phyloP scores from a whole-genome alignment of 805 yeast genomes.

The Zygosaccharomyces lentus region DNA sequence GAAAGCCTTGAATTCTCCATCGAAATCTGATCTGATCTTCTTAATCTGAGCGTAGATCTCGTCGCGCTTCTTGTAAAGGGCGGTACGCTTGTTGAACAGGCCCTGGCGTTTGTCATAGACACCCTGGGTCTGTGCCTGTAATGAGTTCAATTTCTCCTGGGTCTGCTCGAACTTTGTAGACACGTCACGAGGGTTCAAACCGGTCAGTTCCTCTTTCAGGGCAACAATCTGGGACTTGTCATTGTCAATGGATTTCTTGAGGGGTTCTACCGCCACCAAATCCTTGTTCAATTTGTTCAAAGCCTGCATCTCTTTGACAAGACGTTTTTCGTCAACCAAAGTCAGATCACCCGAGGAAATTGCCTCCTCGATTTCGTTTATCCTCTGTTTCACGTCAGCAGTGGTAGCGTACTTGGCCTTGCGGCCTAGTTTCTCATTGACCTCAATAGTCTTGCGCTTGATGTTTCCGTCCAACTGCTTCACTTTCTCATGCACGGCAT shows the following conservation, averaged over 20 bases:
- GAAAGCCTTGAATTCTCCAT: constrained; percentile 69
- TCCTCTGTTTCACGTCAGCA: constrained; percentile 65
- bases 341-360: constrained; percentile 76
- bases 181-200: constrained; percentile 56
- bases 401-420: constrained; percentile 56
- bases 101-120: constrained; percentile 62
- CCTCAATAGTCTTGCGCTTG: constrained; percentile 71
- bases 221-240: constrained; percentile 73
- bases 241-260: constrained; percentile 73
- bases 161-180: constrained; percentile 63
- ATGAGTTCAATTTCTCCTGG: constrained; percentile 64
- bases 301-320: constrained; percentile 77
- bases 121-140: constrained; percentile 55
- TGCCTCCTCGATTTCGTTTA: constrained; percentile 60
- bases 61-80: constrained; percentile 63
- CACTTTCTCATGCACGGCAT: constrained; percentile 56
- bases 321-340: constrained; percentile 85
- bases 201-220: constrained; percentile 61
- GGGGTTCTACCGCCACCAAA: constrained; percentile 65
- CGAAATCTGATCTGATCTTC: constrained; percentile 67
- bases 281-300: constrained; percentile 79
- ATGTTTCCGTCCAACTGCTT: constrained; percentile 62
- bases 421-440: constrained; percentile 46
- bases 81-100: constrained; percentile 61
- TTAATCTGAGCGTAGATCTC: constrained; percentile 62